Conservation (phyloP, 768 basidiomycete genomes). For the Tulasnella sp. region DNA sequence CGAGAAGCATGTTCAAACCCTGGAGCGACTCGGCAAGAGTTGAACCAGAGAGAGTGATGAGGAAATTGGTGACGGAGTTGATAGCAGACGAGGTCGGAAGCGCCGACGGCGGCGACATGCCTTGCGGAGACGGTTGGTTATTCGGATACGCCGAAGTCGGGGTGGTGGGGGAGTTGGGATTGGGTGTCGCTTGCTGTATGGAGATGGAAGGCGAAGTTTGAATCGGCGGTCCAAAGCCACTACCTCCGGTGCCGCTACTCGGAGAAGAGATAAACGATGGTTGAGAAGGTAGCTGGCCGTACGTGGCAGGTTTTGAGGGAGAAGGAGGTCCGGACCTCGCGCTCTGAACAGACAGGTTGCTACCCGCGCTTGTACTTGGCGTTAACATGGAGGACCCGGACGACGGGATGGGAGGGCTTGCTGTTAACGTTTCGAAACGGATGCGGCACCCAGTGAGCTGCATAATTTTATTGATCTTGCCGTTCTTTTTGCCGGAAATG, state of each 20-base stretch:
- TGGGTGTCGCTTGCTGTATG: not conserved
- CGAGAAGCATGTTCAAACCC: constrained; percentile 81
- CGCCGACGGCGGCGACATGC: not conserved
- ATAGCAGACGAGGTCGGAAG: not conserved
- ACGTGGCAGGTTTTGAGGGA: not conserved
- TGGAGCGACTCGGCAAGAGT: constrained; percentile 44
- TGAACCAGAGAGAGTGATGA: constrained; percentile 7
- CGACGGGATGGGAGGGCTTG: not conserved
- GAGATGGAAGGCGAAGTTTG: not conserved
- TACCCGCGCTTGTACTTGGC: not conserved
- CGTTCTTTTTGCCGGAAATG: constrained; percentile 98
- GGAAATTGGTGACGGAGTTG: constrained; percentile 7
- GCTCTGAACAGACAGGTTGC: not conserved
- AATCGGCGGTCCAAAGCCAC: not conserved
- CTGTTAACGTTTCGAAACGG: constrained; percentile 97
- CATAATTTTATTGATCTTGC: constrained; percentile 99
- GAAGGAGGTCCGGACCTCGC: not conserved
- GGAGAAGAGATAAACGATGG: not conserved
- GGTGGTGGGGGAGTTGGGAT: constrained; percentile 50
- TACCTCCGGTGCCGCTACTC: not conserved
- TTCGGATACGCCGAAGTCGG: constrained; percentile 59
- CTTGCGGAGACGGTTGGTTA: constrained; percentile 72
- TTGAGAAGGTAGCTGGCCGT: not conserved
- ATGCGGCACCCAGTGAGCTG: constrained; percentile 95
- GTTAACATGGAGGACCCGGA: constrained; percentile 24